phyloP scores from a whole-genome alignment of 164 flowering plant genomes.

The Aristolochia fimbriata region DNA sequence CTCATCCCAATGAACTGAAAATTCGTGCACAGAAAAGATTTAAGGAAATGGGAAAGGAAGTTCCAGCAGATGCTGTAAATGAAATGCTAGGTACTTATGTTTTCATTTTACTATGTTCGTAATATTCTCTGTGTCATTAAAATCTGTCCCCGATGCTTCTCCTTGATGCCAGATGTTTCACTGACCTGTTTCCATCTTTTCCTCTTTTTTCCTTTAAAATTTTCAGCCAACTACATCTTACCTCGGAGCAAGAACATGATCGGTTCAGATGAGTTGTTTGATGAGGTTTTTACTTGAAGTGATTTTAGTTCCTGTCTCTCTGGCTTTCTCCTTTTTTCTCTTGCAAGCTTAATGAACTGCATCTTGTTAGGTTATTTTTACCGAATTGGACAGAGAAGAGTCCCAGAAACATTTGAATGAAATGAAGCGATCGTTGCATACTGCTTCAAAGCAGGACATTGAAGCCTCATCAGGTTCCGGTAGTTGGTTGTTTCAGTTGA shows the following conservation, averaged over 20 bases:
- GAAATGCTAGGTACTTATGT: slow-evolving; percentile 39
- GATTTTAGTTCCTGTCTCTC: not conserved
- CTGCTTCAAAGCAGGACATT: slow-evolving; percentile 12
- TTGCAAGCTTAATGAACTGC: not conserved
- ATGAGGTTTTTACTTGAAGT: slow-evolving; percentile 28
- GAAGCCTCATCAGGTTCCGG: slow-evolving; percentile 21
- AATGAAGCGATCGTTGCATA: slow-evolving; percentile 34
- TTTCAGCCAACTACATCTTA: slow-evolving; percentile 41
- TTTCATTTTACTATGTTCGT: not conserved
- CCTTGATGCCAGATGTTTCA: no score
- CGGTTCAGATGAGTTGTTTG: slow-evolving; percentile 45
- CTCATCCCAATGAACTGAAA: slow-evolving; percentile 41
- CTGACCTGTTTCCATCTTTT: no score
- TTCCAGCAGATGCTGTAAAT: slow-evolving; percentile 50
- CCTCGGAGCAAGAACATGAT: slow-evolving; percentile 52
- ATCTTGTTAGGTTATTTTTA: slow-evolving; percentile 32
- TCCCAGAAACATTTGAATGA: slow-evolving; percentile 37
- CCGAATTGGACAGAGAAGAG: slow-evolving; percentile 35
- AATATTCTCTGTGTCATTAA: no score
- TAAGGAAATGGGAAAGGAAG: slow-evolving; percentile 62
- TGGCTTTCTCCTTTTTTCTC: not conserved
- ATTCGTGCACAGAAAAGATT: slow-evolving; percentile 37
- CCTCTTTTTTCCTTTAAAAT: not conserved
- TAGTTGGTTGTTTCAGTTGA: not conserved
- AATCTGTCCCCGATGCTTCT: no score